Evolutionary conservation across 495 filamentous ascomycete species (phyloP), one percentile per base, ranked within the genome.

Genomic region (Aspergillus ostianus): DNA sequence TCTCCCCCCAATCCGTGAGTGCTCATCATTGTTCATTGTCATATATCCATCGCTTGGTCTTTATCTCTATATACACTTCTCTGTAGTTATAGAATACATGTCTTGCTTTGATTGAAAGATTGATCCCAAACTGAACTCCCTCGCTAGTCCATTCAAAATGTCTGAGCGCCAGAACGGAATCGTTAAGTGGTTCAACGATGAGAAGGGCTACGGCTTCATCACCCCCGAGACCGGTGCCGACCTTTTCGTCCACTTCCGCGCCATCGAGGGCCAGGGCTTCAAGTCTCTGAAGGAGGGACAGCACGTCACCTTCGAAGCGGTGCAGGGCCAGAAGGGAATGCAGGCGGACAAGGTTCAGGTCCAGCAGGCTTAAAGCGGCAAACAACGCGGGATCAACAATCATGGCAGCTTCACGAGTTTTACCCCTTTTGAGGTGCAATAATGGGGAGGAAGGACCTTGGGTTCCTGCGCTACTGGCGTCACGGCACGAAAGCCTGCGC

Each of bases 191-290:
- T 60, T 50, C 47, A 49, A 60, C 30, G 53, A 60, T 26, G 52
- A 19, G 6, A 32, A 55, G 53, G 58, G 58, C 30, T 60, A 55
- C 47, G 58, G 58, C 46, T 55, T 55, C 26, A 60, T 60, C 27
- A 56, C 58, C 15, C 48, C 46, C 30, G 53, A 56, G 20, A 26
- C 47, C 30, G 58, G 58, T 30, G 58, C 45, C 47, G 52, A 55
- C 15, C 26, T 60, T 19, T 48, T 59, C 48, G 7, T 59, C 21
- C 57, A 46, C 57, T 49, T n/a, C 18, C 13, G 26, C 9, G 27
- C 51, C 12, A 54, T 45, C 17, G 48, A 23, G 4, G 47, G 29
- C 4, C 4, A 6, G 32, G 36, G 17, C 12, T 44, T 23, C 17
- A 6, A 12, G 6, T 18, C 44, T 10, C 44, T 59, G 23, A 53